A percentile compares a stretch with the other conserved stretches of the same genome.
Evolutionary conservation across 2,329 filamentous ascomycete species (phyloP).

Genomic region (Plenodomus lindquistii): DNA sequence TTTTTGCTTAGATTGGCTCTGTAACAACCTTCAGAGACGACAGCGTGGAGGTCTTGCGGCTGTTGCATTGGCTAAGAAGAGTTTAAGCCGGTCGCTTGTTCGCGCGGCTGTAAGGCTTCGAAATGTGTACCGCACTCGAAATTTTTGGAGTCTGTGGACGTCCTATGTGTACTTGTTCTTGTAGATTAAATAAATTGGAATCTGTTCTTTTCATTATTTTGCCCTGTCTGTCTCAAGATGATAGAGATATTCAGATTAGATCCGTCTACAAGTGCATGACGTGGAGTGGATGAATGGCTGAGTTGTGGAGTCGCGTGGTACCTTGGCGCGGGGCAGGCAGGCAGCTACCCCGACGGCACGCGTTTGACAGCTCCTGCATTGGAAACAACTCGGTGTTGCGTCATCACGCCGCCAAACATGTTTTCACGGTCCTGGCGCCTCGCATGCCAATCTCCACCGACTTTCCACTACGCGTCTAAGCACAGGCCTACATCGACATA

Average conservation of each 20-base stretch:
- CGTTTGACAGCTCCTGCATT: not conserved
- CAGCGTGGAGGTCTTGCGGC: too few relatives aligned
- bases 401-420: slow-evolving; percentile 30
- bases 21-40: too few relatives aligned
- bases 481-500: not conserved
- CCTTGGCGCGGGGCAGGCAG: not conserved
- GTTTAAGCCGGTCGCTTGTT: too few relatives aligned
- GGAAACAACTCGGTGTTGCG: slow-evolving; percentile 26
- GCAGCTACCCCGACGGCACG: not conserved
- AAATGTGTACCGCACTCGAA: too few relatives aligned
- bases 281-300: too few relatives aligned
- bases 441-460: slow-evolving; percentile 1
- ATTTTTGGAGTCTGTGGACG: not conserved
- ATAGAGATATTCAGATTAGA: too few relatives aligned
- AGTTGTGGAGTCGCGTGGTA: not conserved
- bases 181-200: not conserved
- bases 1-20: too few relatives aligned
- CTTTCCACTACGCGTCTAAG: not conserved
- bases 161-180: not conserved
- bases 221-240: slow-evolving; percentile 1
- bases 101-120: too few relatives aligned
- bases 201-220: not conserved
- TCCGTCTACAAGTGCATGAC: too few relatives aligned
- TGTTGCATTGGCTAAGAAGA: too few relatives aligned
- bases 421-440: slow-evolving; percentile 9